A percentile compares a stretch with the other conserved stretches of the same genome.
phyloP scores from a whole-genome alignment of 2,329 filamentous ascomycete genomes.

The Exophiala oligosperma region DNA sequence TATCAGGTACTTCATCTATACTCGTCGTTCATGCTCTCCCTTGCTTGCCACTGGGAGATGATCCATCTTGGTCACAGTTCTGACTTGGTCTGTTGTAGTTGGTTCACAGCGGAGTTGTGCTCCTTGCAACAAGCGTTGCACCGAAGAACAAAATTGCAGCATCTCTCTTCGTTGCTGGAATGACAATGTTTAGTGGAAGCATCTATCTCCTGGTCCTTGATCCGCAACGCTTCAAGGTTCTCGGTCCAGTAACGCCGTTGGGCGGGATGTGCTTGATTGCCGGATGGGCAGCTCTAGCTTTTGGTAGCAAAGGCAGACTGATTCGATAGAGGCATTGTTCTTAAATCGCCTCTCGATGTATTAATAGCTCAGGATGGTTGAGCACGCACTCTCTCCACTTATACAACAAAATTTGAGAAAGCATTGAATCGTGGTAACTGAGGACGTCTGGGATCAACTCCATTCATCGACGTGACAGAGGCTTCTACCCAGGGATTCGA shows the following conservation, averaged over 20 bases:
- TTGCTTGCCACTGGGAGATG: neutral
- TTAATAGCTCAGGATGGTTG: neutral
- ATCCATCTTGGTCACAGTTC: neutral
- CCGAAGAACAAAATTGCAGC: slow-evolving; percentile 59
- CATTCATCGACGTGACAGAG: no score
- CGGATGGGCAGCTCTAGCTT: slow-evolving; percentile 55
- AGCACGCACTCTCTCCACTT: neutral
- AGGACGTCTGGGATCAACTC: no score
- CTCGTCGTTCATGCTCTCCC: neutral
- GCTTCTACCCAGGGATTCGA: no score
- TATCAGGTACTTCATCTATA: slow-evolving; percentile 56
- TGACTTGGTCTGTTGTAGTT: slow-evolving; percentile 45
- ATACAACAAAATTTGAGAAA: no score
- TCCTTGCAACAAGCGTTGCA: slow-evolving; percentile 54
- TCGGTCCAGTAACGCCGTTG: slow-evolving; percentile 66
- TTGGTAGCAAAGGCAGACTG: slow-evolving; percentile 20
- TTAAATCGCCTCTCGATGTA: neutral
- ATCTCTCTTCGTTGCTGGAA: slow-evolving; percentile 62
- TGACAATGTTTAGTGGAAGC: slow-evolving; percentile 66
- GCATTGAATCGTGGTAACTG: no score
- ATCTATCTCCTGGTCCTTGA: slow-evolving; percentile 66
- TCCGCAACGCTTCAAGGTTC: slow-evolving; percentile 57
- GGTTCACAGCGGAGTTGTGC: slow-evolving; percentile 61
- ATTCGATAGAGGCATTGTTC: neutral
- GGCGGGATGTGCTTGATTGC: slow-evolving; percentile 60